Conservation (phyloP, 129 eudicot genomes). For the Mikania micrantha region DNA sequence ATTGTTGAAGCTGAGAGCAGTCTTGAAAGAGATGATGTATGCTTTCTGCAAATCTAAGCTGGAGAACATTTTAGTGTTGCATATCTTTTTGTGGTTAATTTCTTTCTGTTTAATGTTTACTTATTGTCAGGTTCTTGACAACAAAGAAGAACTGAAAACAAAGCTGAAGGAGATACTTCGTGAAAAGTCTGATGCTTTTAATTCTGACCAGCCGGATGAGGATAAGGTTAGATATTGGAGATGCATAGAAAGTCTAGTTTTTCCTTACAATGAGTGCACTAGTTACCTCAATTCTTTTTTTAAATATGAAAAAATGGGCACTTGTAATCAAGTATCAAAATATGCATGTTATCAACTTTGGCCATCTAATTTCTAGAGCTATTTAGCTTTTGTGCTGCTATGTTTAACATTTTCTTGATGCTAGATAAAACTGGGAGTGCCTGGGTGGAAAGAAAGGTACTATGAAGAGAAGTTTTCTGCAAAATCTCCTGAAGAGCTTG, state of each 20-base stretch:
- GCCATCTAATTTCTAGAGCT: background rate
- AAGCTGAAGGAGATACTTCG: conserved; percentile 80
- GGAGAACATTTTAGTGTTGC: background rate
- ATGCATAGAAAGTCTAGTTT: background rate
- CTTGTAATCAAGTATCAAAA: background rate
- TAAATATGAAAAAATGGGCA: background rate
- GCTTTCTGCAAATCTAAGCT: conserved; percentile 17
- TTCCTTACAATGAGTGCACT: background rate
- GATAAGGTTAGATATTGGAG: conserved; percentile 65
- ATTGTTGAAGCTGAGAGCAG: conserved; percentile 81
- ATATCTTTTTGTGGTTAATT: background rate
- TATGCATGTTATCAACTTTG: background rate
- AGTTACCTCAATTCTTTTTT: background rate
- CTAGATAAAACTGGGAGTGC: conserved; percentile 77
- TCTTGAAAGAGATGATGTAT: conserved; percentile 68
- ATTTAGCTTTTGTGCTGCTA: background rate
- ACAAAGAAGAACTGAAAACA: conserved; percentile 80
- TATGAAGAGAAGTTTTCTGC: conserved; percentile 92
- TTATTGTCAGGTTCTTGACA: conserved; percentile 50
- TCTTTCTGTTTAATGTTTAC: background rate
- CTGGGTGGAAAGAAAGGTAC: conserved; percentile 98
- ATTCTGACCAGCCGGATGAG: conserved; percentile 64
- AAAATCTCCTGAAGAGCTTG: conserved; percentile 70
- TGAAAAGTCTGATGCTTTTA: conserved; percentile 82
- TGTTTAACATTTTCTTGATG: background rate